Base-by-base conservation (phyloP, 352 stramenopile species). In the Phytophthora rubi region DNA sequence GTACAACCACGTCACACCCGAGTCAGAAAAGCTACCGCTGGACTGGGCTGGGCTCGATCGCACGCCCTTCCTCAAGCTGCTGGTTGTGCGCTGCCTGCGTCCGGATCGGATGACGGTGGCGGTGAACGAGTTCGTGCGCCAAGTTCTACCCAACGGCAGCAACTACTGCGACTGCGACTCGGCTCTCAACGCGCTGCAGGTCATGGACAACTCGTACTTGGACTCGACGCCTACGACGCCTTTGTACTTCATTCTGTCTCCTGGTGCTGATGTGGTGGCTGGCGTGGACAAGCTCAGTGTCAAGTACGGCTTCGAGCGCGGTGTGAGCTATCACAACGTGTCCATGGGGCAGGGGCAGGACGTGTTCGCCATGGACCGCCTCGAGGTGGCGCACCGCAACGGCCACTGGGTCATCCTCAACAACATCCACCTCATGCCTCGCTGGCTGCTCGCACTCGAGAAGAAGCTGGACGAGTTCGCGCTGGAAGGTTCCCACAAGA, bases 391-490 rank as follows among this genome's bases (percentile, higher is more conserved):
- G 10, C 95, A 98, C 68, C 90, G 93, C 37, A 98, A 99, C 57
- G 97, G 97, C 21, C 93, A 99, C 77, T 99, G 97, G 97, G 97
- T 99, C 8, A 98, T 99, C 61, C 83, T 99, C 37, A 99, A 99
- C 77, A 99, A 99, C 74, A 98, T 99, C 54, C 97, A 99, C 68
- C 77, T 99, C 48, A 99, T 99, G 97, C 95, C 96, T 7, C 91
- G 92, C 13, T 99, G 96, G 97, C 80, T 99, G 33, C 79, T 97
- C 44, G 90, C 97, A 60, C 93, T 99, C 4, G 97, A 99, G 82
- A 99, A 99, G 70, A 99, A 98, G 62, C 84, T 99, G 26, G 97
- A 99, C 58, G 94, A 98, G 69, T 99, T 99, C 66, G 92, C 89
- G 15, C 72, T 96, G 13, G 91, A 97, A 74, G 92, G 88, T 3